Evolutionary conservation across 306 rosid genomes (phyloP).

Genomic region (Cicer bijugum): DNA sequence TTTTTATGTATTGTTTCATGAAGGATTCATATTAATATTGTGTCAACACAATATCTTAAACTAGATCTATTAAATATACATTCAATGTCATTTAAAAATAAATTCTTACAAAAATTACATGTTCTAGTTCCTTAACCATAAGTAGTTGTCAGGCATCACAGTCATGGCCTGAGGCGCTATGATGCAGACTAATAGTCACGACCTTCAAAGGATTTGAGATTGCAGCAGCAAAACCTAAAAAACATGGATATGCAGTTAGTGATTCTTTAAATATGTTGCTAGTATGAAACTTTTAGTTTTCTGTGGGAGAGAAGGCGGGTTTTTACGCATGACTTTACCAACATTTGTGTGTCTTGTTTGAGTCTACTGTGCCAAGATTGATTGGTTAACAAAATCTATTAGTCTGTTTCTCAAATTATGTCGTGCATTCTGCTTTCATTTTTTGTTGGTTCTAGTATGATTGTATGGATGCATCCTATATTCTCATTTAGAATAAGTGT

Average conservation of each 20-base stretch:
- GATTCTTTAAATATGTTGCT: slow-evolving; percentile 38
- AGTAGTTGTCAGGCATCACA: slow-evolving; percentile 51
- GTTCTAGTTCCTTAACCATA: slow-evolving; percentile 60
- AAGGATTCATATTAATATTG: slow-evolving; percentile 14
- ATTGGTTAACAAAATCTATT: slow-evolving; percentile 1
- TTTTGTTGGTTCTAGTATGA: slow-evolving; percentile 27
- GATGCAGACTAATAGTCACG: slow-evolving; percentile 52
- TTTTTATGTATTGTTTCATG: slow-evolving; percentile 10
- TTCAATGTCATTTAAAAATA: neutral
- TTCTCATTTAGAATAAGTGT: slow-evolving; percentile 4
- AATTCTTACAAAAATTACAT: slow-evolving; percentile 27
- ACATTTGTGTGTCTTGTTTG: slow-evolving; percentile 31
- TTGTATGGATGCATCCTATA: neutral
- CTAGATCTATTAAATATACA: slow-evolving; percentile 16
- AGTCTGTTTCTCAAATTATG: slow-evolving; percentile 15
- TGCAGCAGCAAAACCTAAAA: slow-evolving; percentile 47
- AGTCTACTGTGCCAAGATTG: neutral
- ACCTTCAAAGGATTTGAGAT: slow-evolving; percentile 59
- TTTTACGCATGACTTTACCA: slow-evolving; percentile 2
- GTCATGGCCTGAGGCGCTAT: slow-evolving; percentile 58
- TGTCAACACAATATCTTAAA: slow-evolving; percentile 33
- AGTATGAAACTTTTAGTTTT: neutral
- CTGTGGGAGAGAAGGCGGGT: slow-evolving; percentile 28
- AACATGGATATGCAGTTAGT: slow-evolving; percentile 45
- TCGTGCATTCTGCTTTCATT: neutral